Evolutionary conservation across 1,284 basidiomycete genomes (phyloP).

Genomic region (Trichosporon sp.): DNA sequence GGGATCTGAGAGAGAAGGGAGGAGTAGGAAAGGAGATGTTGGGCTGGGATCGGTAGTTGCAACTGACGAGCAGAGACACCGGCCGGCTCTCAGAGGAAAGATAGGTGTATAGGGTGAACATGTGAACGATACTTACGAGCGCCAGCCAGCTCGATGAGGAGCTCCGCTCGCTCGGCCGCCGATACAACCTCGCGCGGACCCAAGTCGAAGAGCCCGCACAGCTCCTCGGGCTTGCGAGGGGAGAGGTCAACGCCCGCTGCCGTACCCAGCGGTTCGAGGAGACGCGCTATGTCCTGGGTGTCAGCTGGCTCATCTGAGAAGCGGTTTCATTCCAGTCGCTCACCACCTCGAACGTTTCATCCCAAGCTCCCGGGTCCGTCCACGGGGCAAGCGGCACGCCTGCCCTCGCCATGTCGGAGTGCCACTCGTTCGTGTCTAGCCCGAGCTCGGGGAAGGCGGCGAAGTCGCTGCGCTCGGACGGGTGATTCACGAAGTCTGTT

Average conservation of each 20-base stretch:
- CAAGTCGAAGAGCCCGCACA: slow-evolving; percentile 1
- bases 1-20: too few relatives aligned
- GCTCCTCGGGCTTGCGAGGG: not conserved
- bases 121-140: not conserved
- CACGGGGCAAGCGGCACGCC: not conserved
- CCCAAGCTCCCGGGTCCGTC: slow-evolving; percentile 4
- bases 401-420: not conserved
- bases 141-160: not conserved
- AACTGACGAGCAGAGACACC: not conserved
- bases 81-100: not conserved
- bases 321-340: not conserved
- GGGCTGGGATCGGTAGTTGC: not conserved
- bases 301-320: not conserved
- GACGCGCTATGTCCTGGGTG: slow-evolving; percentile 9
- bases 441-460: not conserved
- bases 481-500: slow-evolving; percentile 13
- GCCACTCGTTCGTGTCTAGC: not conserved
- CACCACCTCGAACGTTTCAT: slow-evolving; percentile 9
- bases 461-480: not conserved
- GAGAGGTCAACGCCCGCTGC: not conserved
- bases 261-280: not conserved
- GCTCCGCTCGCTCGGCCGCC: slow-evolving; percentile 4
- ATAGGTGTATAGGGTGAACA: not conserved
- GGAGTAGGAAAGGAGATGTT: not conserved
- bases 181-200: not conserved